Percentiles rank a stretch among this genome's conserved stretches.
These are phyloP conservation scores for Fusarium sp. DNA, from an alignment of 2,329 filamentous ascomycete genomes.

Conservation along the genomic window DNA sequence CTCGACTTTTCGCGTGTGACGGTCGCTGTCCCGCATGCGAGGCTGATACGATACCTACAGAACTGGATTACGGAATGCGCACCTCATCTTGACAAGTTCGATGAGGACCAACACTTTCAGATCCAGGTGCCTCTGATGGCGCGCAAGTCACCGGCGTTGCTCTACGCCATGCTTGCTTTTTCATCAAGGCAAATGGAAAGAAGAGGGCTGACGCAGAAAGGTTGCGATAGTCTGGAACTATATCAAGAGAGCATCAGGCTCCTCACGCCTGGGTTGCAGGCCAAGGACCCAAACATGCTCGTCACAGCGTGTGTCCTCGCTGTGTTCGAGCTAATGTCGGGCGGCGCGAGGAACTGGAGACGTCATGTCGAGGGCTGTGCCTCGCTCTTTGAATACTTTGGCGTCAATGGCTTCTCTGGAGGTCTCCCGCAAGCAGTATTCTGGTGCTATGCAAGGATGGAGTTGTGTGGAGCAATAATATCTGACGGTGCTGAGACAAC, in stretches of 20 bases:
- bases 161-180: slow-evolving; percentile 65
- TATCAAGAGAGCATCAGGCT: slow-evolving; percentile 65
- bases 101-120: slow-evolving; percentile 64
- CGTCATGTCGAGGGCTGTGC: slow-evolving; percentile 69
- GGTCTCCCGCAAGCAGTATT: slow-evolving; percentile 65
- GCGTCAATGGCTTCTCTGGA: slow-evolving; percentile 59
- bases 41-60: slow-evolving; percentile 53
- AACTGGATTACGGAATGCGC: slow-evolving; percentile 66
- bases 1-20: slow-evolving; percentile 46
- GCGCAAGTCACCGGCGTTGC: slow-evolving; percentile 56
- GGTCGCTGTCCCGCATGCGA: slow-evolving; percentile 45
- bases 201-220: slow-evolving; percentile 59
- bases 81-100: slow-evolving; percentile 65
- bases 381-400: slow-evolving; percentile 62
- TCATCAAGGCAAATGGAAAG: slow-evolving; percentile 65
- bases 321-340: slow-evolving; percentile 62
- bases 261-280: slow-evolving; percentile 56
- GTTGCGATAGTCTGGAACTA: slow-evolving; percentile 63
- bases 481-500: slow-evolving; percentile 61
- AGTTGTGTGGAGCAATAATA: slow-evolving; percentile 66
- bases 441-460: slow-evolving; percentile 71
- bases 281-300: slow-evolving; percentile 58
- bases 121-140: slow-evolving; percentile 63
- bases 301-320: slow-evolving; percentile 62
- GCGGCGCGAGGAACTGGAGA: slow-evolving; percentile 63